Base-by-base conservation (phyloP, 495 filamentous ascomycete genomes). In the Hypoxylon perforatum region DNA sequence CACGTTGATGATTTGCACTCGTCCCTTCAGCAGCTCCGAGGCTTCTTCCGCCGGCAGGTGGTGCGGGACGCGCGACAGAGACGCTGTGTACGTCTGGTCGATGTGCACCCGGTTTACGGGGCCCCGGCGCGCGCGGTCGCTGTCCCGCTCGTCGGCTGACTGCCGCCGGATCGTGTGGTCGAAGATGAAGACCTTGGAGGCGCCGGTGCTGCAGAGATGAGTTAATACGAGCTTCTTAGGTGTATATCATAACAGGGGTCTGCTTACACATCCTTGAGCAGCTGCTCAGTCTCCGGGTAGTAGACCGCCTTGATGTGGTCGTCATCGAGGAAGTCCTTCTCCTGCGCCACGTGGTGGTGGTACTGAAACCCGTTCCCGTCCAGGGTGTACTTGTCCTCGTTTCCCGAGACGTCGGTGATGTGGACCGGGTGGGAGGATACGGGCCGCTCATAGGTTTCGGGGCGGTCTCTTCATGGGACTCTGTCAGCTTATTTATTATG, bases 1-100 rank as follows among this genome's bases (percentile, higher is more conserved):
- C 57, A 92, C 89, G 64, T 92, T 92, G 78, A 93, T 91, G 72
- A 92, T 90, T 71, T 92, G 89, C 69, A 86, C 88, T 7, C 90
- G 84, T 19, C 85, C 84, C 65, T 87, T 81, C 6, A 90, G 74
- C 0, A 93, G 81, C 70, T 80, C 74, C 1, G 82, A 79, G 0
- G 88, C 89, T 30, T 91, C 87, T 9, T 84, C 84, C 5, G 71
- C 71, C 0, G 84, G 87, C 1, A 91, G 81, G 60, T 91, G 87
- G 75, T 85, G 77, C 19, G 76, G 53, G 28, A 91, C 88, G 12
- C 87, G 82, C 25, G 79, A 78, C 0, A 81, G 73, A 1, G 86
- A 78, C 0, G 87, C 89, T 0, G 57, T 12, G 79, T 90, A 90
- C 35, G 87, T 86, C 69, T 92, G 90, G 68, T 92, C 90, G 71